phyloP scores from a whole-genome alignment of 2,329 filamentous ascomycete species.

The Paramyrothecium roridum region DNA sequence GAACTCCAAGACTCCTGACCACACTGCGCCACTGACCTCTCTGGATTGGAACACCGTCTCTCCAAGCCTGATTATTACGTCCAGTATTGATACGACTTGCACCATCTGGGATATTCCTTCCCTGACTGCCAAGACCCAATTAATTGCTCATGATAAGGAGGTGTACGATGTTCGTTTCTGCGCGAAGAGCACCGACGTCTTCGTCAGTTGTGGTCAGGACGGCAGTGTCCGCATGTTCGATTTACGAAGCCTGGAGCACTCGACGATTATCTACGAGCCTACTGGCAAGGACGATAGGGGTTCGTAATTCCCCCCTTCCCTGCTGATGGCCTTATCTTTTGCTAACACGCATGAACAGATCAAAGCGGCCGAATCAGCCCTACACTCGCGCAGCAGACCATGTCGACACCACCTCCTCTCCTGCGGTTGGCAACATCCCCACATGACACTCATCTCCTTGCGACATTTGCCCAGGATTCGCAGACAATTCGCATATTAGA shows the following conservation, averaged over 20 bases:
- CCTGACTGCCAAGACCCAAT: conserved; percentile 92
- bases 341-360: neutral
- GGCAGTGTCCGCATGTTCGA: conserved; percentile 99
- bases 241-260: conserved; percentile 91
- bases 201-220: conserved; percentile 95
- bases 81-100: conserved; percentile 97
- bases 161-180: conserved; percentile 98
- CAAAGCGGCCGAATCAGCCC: conserved; percentile 67
- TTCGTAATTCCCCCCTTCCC: conserved; percentile 31
- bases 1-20: conserved; percentile 97
- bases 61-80: conserved; percentile 95
- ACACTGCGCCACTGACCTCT: conserved; percentile 93
- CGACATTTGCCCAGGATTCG: conserved; percentile 95
- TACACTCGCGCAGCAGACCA: conserved; percentile 72
- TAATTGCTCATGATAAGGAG: conserved; percentile 98
- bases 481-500: conserved; percentile 92
- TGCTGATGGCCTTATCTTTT: neutral
- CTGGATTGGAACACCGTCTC: conserved; percentile 98
- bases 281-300: conserved; percentile 78
- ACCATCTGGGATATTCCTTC: conserved; percentile 99
- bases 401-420: conserved; percentile 73
- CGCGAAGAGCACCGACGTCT: conserved; percentile 96
- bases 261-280: conserved; percentile 98
- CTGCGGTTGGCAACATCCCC: conserved; percentile 85
- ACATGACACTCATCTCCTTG: conserved; percentile 90